phyloP scores from a whole-genome alignment of 352 stramenopile species.

The Phytophthora constricta region DNA sequence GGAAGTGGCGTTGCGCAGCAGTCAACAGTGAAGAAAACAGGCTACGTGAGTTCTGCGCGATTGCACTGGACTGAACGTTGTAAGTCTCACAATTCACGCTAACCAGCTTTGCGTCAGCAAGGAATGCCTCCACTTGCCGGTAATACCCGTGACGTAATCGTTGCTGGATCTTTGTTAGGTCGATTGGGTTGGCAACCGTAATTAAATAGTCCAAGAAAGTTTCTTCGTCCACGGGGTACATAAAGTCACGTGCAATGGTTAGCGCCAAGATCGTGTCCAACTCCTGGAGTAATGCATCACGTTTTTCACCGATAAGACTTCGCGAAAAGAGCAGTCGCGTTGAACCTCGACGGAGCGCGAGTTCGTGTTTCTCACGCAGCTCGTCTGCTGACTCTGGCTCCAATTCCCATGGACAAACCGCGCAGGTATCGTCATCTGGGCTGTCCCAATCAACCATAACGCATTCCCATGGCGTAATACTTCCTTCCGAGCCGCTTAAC shows the following conservation, averaged over 20 bases:
- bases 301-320: slow-evolving; percentile 55
- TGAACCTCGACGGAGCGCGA: slow-evolving; percentile 43
- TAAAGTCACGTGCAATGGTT: slow-evolving; percentile 80
- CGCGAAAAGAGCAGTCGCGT: slow-evolving; percentile 58
- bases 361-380: slow-evolving; percentile 49
- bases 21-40: slow-evolving; percentile 67
- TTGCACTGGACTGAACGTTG: slow-evolving; percentile 81
- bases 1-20: slow-evolving; percentile 69
- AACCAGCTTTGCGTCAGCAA: slow-evolving; percentile 79
- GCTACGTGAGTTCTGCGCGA: slow-evolving; percentile 83
- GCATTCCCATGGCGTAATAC: slow-evolving; percentile 79
- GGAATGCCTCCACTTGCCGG: slow-evolving; percentile 83
- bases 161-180: slow-evolving; percentile 80
- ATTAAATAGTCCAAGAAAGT: slow-evolving; percentile 84
- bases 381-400: slow-evolving; percentile 49
- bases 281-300: slow-evolving; percentile 55
- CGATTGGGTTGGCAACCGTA: slow-evolving; percentile 85
- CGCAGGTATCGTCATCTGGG: slow-evolving; percentile 66
- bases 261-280: slow-evolving; percentile 71
- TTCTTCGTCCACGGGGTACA: slow-evolving; percentile 76
- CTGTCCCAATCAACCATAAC: slow-evolving; percentile 78
- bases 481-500: slow-evolving; percentile 17
- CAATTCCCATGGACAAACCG: slow-evolving; percentile 84
- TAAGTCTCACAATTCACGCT: slow-evolving; percentile 85
- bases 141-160: slow-evolving; percentile 78